Conservation (phyloP, 2,329 filamentous ascomycete genomes). For the Keithomyces neogunnii region DNA sequence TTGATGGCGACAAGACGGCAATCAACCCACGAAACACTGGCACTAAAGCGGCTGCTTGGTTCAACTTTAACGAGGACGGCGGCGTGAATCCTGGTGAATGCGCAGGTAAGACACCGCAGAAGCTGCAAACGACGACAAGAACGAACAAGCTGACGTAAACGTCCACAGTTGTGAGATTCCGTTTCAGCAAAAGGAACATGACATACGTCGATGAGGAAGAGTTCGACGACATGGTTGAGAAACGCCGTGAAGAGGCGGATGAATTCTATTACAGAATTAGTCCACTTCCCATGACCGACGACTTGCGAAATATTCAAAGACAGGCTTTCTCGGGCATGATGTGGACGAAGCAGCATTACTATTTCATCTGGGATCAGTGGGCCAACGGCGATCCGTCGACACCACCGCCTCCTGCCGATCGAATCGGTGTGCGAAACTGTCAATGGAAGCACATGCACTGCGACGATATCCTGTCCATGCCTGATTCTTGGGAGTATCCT, state of each 20-base stretch:
- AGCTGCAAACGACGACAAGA: background rate
- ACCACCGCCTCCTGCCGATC: constrained; percentile 72
- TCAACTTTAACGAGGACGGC: constrained; percentile 79
- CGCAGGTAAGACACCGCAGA: constrained; percentile 50
- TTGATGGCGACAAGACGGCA: constrained; percentile 69
- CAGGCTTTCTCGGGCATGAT: constrained; percentile 95
- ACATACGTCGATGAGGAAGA: constrained; percentile 83
- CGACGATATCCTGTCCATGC: constrained; percentile 95
- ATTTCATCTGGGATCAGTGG: constrained; percentile 98
- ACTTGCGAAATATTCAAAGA: constrained; percentile 88
- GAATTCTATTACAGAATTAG: constrained; percentile 94
- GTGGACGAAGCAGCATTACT: constrained; percentile 96
- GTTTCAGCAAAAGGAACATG: constrained; percentile 67
- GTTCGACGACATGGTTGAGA: constrained; percentile 85
- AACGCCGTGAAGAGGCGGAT: constrained; percentile 80
- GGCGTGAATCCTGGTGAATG: constrained; percentile 87
- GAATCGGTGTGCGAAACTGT: constrained; percentile 75
- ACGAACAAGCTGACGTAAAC: background rate
- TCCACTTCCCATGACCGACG: constrained; percentile 86
- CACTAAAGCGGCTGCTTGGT: constrained; percentile 90
- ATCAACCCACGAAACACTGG: constrained; percentile 74
- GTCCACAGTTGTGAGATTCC: constrained; percentile 71
- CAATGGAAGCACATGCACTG: constrained; percentile 94
- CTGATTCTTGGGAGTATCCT: constrained; percentile 96
- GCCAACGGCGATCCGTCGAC: constrained; percentile 85